Percentiles rank a stretch among this genome's conserved stretches.
Evolutionary conservation across 75 land plant species (phyloP).

Genomic region (Adiantum capillusveneris): DNA sequence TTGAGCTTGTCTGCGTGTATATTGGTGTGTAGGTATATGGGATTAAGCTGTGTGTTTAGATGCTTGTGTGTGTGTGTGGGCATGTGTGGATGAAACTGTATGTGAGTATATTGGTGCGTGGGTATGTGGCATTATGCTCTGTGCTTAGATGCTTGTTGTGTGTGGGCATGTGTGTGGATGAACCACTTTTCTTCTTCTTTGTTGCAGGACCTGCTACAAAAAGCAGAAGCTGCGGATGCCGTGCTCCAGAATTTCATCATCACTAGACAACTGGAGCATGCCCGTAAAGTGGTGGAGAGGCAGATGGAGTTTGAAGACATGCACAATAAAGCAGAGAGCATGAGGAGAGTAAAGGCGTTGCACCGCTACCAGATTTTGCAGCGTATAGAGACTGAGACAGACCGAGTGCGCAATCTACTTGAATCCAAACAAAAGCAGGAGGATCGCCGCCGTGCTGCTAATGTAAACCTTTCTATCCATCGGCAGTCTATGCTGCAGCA

Average conservation of each 20-base stretch:
- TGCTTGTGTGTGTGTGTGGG: too few relatives aligned
- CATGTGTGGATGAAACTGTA: too few relatives aligned
- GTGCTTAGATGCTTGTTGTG: too few relatives aligned
- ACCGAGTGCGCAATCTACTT: conserved; percentile 9
- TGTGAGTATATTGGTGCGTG: too few relatives aligned
- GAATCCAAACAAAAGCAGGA: conserved; percentile 7
- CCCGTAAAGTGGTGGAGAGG: conserved; percentile 10
- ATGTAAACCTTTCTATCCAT: conserved; percentile 20
- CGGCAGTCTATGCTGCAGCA: conserved; percentile 19
- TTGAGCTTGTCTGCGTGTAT: too few relatives aligned
- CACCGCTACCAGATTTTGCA: conserved; percentile 14
- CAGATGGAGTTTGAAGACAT: conserved; percentile 19
- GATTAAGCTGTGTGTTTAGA: too few relatives aligned
- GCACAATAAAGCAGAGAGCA: conserved; percentile 13
- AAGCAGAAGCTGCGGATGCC: conserved; percentile 12
- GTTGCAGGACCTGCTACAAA: conserved; percentile 12
- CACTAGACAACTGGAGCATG: conserved; percentile 14
- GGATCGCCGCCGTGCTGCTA: conserved; percentile 12
- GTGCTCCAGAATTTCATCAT: conserved; percentile 17
- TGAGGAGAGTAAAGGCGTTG: conserved; percentile 12
- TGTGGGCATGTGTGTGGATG: too few relatives aligned
- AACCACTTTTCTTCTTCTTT: background rate
- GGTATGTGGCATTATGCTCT: too few relatives aligned
- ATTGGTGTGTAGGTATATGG: too few relatives aligned
- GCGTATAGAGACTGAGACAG: conserved; percentile 15